A percentile compares a stretch with the other conserved stretches of the same genome.
Conservation (phyloP, 805 yeast species). For the Wickerhamiella alocasiicola region DNA sequence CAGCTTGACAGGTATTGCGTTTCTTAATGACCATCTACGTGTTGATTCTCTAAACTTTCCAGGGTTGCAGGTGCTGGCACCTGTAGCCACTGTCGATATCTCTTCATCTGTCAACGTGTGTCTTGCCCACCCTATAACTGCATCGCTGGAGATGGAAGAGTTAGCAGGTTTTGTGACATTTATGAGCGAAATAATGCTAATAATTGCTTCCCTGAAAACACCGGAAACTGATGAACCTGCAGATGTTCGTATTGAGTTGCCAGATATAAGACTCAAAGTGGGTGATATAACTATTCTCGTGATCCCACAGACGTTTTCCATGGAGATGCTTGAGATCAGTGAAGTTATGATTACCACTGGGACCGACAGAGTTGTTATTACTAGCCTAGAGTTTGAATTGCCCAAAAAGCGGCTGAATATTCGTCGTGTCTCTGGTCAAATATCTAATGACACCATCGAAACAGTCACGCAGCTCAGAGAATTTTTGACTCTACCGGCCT, state of each 20-base stretch:
- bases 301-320: slow-evolving; percentile 14
- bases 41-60: slow-evolving; percentile 10
- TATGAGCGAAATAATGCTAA: background rate
- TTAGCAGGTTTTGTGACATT: background rate
- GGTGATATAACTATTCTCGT: slow-evolving; percentile 16
- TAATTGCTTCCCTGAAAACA: slow-evolving; percentile 7
- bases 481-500: background rate
- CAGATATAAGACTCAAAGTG: slow-evolving; percentile 16
- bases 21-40: background rate
- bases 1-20: background rate
- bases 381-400: slow-evolving; percentile 3
- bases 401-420: background rate
- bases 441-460: background rate
- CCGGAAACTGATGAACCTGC: slow-evolving; percentile 17
- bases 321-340: slow-evolving; percentile 9
- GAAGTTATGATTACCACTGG: slow-evolving; percentile 16
- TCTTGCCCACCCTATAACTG: slow-evolving; percentile 8
- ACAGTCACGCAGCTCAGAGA: background rate
- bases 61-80: slow-evolving; percentile 14
- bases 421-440: slow-evolving; percentile 2
- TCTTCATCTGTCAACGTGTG: background rate
- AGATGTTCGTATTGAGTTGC: slow-evolving; percentile 12
- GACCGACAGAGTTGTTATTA: slow-evolving; percentile 15
- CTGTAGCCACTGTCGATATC: slow-evolving; percentile 10
- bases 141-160: background rate